Percentiles rank a stretch among this genome's conserved stretches.
These are phyloP conservation scores for Pleurotus cornucopiae DNA, from an alignment of 768 basidiomycete genomes.

Conservation along the genomic window DNA sequence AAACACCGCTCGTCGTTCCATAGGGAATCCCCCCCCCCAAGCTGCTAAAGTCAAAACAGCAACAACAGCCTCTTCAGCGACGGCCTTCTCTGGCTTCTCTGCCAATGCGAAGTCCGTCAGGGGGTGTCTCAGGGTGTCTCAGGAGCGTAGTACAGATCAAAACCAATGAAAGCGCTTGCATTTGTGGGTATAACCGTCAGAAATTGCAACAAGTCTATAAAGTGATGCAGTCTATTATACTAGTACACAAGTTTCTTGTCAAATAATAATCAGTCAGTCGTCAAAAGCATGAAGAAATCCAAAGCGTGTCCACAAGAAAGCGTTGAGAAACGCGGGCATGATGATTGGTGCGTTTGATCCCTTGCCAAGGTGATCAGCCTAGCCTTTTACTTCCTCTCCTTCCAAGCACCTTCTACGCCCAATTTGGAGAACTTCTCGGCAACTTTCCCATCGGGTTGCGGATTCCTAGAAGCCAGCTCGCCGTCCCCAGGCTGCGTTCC, in stretches of 20 bases:
- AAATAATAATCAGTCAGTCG: not conserved
- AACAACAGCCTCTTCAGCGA: no score
- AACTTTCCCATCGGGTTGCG: slow-evolving; percentile 37
- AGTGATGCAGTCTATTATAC: not conserved
- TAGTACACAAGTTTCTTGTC: not conserved
- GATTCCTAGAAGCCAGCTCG: slow-evolving; percentile 40
- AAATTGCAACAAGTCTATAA: no score
- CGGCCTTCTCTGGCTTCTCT: no score
- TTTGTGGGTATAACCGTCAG: no score
- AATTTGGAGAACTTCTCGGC: slow-evolving; percentile 42
- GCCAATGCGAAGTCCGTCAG: no score
- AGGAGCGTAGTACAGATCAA: no score
- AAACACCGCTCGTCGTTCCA: no score
- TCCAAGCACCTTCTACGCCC: slow-evolving; percentile 45
- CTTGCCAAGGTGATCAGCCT: not conserved
- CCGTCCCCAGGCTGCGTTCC: slow-evolving; percentile 32
- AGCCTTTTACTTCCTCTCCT: slow-evolving; percentile 36
- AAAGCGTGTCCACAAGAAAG: no score
- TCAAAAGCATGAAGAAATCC: not conserved
- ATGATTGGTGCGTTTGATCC: not conserved
- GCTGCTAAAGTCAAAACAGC: no score
- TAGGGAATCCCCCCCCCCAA: no score
- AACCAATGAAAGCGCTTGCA: no score
- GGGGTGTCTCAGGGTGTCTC: no score
- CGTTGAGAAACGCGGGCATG: not conserved